A percentile compares a stretch with the other conserved stretches of the same genome.
These are phyloP conservation scores for Sugiyamaella japonica DNA, from an alignment of 1,139 yeast genomes.

Conservation along the genomic window DNA sequence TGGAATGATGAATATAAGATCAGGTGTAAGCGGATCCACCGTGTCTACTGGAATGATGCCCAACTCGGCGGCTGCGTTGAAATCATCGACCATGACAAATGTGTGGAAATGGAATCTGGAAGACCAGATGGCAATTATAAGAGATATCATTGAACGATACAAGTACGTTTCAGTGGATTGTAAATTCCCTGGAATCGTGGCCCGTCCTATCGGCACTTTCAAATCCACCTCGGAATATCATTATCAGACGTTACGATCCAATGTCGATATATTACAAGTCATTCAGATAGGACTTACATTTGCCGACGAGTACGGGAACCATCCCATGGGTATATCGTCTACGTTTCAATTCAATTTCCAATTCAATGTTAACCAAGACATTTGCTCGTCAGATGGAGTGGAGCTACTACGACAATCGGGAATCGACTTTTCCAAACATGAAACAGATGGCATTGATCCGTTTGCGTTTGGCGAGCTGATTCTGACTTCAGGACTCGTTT, in stretches of 20 bases:
- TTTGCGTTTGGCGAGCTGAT: conserved; percentile 80
- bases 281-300: conserved; percentile 88
- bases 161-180: conserved; percentile 73
- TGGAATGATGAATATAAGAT: conserved; percentile 7
- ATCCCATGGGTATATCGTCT: conserved; percentile 59
- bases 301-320: conserved; percentile 73
- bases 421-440: conserved; percentile 74
- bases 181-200: conserved; percentile 94
- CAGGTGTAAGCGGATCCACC: neutral
- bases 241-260: conserved; percentile 89
- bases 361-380: conserved; percentile 68
- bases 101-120: conserved; percentile 89
- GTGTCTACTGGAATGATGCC: neutral
- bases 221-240: conserved; percentile 89
- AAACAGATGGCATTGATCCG: conserved; percentile 75
- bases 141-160: conserved; percentile 68
- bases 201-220: conserved; percentile 95
- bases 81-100: conserved; percentile 36
- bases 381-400: conserved; percentile 77
- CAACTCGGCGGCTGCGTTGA: neutral
- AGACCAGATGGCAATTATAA: conserved; percentile 71
- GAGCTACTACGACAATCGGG: conserved; percentile 80
- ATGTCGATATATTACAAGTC: conserved; percentile 81
- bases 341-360: conserved; percentile 96
- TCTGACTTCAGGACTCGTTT: conserved; percentile 80